Evolutionary conservation across 129 eudicot species (phyloP).

Genomic region (Tagetes erecta): DNA sequence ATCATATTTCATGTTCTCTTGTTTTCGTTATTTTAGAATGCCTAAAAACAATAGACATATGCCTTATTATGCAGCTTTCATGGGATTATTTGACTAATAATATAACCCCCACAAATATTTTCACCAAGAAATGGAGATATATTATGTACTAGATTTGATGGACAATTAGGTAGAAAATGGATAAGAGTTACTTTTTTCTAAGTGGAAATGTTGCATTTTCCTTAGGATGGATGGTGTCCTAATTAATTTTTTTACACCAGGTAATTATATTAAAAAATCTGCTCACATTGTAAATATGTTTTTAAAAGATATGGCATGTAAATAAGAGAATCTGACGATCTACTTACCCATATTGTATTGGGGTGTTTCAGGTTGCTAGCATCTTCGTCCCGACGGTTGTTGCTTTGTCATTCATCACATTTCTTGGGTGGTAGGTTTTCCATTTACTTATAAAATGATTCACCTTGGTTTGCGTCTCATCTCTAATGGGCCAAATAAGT

Average conservation of each 20-base stretch:
- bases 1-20: constrained; percentile 3
- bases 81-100: background rate
- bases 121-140: background rate
- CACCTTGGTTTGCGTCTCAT: background rate
- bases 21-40: background rate
- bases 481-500: background rate
- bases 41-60: background rate
- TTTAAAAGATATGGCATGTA: background rate
- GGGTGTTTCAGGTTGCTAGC: constrained; percentile 80
- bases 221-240: background rate
- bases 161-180: background rate
- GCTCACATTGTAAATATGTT: background rate
- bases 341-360: constrained; percentile 15
- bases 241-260: background rate
- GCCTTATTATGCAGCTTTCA: constrained; percentile 1
- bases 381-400: constrained; percentile 91
- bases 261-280: background rate
- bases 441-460: background rate
- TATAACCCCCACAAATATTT: background rate
- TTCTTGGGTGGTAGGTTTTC: constrained; percentile 74
- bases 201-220: background rate
- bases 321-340: background rate
- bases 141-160: constrained; percentile 1
- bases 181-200: background rate
- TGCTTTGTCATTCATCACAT: constrained; percentile 62